A percentile compares a stretch with the other conserved stretches of the same genome.
phyloP scores from a whole-genome alignment of 345 rosid genomes.

The Lagerstroemia speciosa region DNA sequence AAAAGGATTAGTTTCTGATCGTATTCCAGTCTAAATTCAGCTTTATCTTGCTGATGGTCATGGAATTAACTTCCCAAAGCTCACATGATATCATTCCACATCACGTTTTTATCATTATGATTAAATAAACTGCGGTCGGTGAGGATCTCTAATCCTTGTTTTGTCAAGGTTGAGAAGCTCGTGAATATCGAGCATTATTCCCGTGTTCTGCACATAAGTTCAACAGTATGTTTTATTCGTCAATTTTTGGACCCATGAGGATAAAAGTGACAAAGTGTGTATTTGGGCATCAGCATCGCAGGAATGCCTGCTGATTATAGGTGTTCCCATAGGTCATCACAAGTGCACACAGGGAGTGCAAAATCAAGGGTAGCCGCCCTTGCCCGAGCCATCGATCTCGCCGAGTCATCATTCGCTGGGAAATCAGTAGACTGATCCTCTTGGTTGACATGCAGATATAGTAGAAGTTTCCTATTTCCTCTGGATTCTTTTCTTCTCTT shows the following conservation, averaged over 20 bases:
- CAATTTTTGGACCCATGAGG: neutral
- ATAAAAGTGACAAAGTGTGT: neutral
- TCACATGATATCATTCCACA: neutral
- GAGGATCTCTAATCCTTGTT: conserved; percentile 41
- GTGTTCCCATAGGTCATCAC: conserved; percentile 51
- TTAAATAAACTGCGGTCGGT: neutral
- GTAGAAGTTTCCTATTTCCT: too few species aligned
- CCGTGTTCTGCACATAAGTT: conserved; percentile 97
- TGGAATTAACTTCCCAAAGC: neutral
- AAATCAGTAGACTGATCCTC: conserved; percentile 12
- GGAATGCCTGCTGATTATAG: neutral
- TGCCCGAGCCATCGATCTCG: conserved; percentile 86
- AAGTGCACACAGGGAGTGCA: conserved; percentile 88
- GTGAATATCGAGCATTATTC: conserved; percentile 87
- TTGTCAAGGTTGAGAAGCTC: conserved; percentile 84
- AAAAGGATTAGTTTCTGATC: conserved; percentile 48
- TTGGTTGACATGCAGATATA: too few species aligned
- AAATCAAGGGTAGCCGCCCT: conserved; percentile 92
- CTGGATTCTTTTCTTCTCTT: too few species aligned
- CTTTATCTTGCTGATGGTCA: too few species aligned
- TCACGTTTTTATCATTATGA: neutral
- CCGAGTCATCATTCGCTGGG: conserved; percentile 71
- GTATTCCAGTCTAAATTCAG: too few species aligned
- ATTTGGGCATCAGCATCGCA: neutral
- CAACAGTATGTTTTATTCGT: conserved; percentile 43